Percentiles rank a stretch among this genome's conserved stretches.
These are phyloP conservation scores for Bombardia bombarda DNA, from an alignment of 495 filamentous ascomycete genomes.

Conservation along the genomic window DNA sequence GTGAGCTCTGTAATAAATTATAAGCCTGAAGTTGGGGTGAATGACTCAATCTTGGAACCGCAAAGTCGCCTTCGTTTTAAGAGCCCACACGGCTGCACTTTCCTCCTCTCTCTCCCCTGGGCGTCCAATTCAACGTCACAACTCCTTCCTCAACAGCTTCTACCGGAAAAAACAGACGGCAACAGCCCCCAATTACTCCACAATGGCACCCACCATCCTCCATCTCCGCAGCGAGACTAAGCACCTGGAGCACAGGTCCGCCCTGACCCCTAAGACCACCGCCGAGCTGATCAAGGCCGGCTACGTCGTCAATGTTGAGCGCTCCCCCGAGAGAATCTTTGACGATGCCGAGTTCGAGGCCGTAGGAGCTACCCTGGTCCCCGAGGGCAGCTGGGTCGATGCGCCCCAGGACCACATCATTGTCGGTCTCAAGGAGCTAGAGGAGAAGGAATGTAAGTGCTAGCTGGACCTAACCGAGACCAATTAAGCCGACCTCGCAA, in stretches of 20 bases:
- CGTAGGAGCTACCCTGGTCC: constrained; percentile 68
- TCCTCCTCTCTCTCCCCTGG: too few species aligned
- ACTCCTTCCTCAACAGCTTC: too few species aligned
- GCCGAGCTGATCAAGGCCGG: constrained; percentile 76
- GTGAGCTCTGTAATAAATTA: too few species aligned
- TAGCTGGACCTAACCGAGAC: background rate
- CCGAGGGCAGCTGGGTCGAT: constrained; percentile 68
- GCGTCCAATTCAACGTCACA: too few species aligned
- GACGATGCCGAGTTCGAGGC: constrained; percentile 58
- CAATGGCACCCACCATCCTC: constrained; percentile 34
- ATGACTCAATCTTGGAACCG: background rate
- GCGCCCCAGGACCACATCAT: constrained; percentile 76
- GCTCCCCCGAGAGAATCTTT: constrained; percentile 74
- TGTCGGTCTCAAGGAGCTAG: constrained; percentile 89
- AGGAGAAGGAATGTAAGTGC: constrained; percentile 64
- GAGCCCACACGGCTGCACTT: background rate
- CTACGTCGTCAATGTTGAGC: constrained; percentile 78
- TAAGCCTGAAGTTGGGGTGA: too few species aligned
- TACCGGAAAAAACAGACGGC: background rate
- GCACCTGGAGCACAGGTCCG: constrained; percentile 50
- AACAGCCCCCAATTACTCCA: constrained; percentile 3
- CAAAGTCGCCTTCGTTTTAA: background rate
- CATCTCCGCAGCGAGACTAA: constrained; percentile 43
- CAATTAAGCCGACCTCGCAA: too few species aligned
- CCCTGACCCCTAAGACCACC: constrained; percentile 53